phyloP scores from a whole-genome alignment of 768 basidiomycete genomes.

The Pholiota microspora region DNA sequence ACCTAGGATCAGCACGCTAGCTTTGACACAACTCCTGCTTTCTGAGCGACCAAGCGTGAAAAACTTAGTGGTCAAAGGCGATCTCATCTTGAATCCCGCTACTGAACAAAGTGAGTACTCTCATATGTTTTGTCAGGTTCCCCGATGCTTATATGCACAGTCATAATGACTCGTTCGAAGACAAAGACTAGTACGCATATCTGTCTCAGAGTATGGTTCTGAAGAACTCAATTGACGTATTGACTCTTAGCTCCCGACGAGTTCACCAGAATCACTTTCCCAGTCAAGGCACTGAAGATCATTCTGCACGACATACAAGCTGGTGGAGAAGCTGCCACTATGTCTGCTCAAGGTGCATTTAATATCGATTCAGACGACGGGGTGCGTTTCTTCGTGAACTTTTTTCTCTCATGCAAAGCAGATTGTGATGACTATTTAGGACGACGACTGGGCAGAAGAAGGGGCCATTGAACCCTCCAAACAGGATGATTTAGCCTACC shows the following conservation, averaged over 20 bases:
- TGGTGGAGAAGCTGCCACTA: slow-evolving; percentile 69
- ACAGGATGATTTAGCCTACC: slow-evolving; percentile 76
- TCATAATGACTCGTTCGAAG: slow-evolving; percentile 95
- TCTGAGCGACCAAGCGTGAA: slow-evolving; percentile 67
- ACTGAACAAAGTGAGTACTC: slow-evolving; percentile 74
- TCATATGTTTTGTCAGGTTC: slow-evolving; percentile 9
- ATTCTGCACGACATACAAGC: slow-evolving; percentile 81
- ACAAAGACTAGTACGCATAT: slow-evolving; percentile 68
- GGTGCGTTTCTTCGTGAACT: no score
- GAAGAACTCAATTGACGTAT: slow-evolving; percentile 37
- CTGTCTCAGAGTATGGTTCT: slow-evolving; percentile 17
- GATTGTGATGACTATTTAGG: slow-evolving; percentile 35
- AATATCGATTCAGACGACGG: slow-evolving; percentile 78
- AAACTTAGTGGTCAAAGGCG: slow-evolving; percentile 80
- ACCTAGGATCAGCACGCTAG: slow-evolving; percentile 80
- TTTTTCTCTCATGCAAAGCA: no score
- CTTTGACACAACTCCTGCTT: slow-evolving; percentile 70
- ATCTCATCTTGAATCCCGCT: slow-evolving; percentile 80
- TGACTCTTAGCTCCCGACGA: slow-evolving; percentile 74
- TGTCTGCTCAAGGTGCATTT: slow-evolving; percentile 50
- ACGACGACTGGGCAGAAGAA: slow-evolving; percentile 95
- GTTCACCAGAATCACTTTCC: slow-evolving; percentile 85
- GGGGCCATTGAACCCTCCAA: slow-evolving; percentile 57
- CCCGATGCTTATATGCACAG: slow-evolving; percentile 40
- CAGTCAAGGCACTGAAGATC: slow-evolving; percentile 89